Percentiles rank a stretch among this genome's conserved stretches.
phyloP scores from a whole-genome alignment of 2,329 filamentous ascomycete genomes.

The Trichoderma harzianum region DNA sequence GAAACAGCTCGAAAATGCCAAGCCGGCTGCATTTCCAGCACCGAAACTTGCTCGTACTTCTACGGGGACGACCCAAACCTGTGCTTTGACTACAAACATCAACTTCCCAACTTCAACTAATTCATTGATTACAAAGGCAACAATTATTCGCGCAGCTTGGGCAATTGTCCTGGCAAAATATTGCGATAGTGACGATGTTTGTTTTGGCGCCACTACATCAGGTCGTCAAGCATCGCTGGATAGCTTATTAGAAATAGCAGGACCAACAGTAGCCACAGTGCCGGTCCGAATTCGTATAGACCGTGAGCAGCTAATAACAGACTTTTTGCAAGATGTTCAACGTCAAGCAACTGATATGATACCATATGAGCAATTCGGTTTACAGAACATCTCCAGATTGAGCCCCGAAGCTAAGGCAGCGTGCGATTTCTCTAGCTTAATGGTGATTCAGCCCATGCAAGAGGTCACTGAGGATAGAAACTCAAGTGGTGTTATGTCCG shows the following conservation, averaged over 20 bases:
- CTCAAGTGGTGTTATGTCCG: not conserved
- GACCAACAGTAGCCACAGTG: constrained; percentile 21
- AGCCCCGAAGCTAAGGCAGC: constrained; percentile 18
- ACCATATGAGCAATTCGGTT: constrained; percentile 26
- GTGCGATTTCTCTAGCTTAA: constrained; percentile 12
- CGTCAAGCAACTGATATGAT: constrained; percentile 25
- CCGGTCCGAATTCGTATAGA: constrained; percentile 20
- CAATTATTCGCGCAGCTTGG: constrained; percentile 5
- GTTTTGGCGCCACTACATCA: constrained; percentile 7
- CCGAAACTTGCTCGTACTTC: not conserved
- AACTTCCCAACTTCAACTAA: not conserved
- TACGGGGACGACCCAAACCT: not conserved
- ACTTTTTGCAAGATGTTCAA: constrained; percentile 24
- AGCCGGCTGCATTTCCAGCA: not conserved
- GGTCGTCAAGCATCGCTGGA: not conserved
- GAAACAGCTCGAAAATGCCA: not conserved
- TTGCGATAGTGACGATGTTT: constrained; percentile 1
- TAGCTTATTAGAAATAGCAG: not conserved
- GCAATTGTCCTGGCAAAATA: constrained; percentile 7
- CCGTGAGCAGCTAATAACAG: not conserved
- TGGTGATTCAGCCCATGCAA: constrained; percentile 17
- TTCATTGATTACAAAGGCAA: not conserved
- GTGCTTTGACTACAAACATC: not conserved
- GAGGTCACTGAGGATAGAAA: not conserved
- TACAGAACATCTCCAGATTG: constrained; percentile 28